These are phyloP conservation scores for Penicillium chermesinum DNA, from an alignment of 495 filamentous ascomycete genomes.

Conservation along the genomic window DNA sequence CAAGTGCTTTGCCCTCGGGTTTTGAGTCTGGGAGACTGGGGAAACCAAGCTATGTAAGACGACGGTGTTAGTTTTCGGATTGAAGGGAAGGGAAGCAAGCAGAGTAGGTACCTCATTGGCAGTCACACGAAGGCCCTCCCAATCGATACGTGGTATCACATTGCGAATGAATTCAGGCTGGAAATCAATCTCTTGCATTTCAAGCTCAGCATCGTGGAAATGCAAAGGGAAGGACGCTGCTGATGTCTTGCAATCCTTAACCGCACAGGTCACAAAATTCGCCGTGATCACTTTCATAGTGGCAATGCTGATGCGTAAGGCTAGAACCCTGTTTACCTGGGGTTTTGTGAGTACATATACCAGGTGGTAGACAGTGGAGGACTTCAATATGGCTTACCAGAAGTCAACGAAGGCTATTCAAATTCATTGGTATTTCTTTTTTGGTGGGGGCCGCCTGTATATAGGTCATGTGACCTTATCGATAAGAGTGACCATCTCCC, in stretches of 20 bases:
- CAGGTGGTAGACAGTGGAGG: neutral
- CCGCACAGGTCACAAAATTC: slow-evolving; percentile 95
- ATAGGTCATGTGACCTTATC: slow-evolving; percentile 13
- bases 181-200: slow-evolving; percentile 70
- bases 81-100: too few species aligned
- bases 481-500: slow-evolving; percentile 1
- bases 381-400: neutral
- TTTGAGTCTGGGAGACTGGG: slow-evolving; percentile 47
- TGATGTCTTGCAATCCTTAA: slow-evolving; percentile 83
- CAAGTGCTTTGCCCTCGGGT: slow-evolving; percentile 50
- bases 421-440: too few species aligned
- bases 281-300: slow-evolving; percentile 97
- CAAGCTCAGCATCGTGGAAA: slow-evolving; percentile 84
- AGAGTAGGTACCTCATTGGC: slow-evolving; percentile 67
- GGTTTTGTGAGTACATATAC: too few species aligned
- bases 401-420: too few species aligned
- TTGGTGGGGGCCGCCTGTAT: too few species aligned
- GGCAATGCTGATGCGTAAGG: neutral
- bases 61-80: neutral
- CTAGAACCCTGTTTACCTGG: neutral
- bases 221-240: slow-evolving; percentile 80
- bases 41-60: too few species aligned
- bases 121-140: slow-evolving; percentile 68
- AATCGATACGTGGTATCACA: slow-evolving; percentile 82
- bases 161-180: slow-evolving; percentile 75